Evolutionary conservation across 2,329 filamentous ascomycete species (phyloP).

Genomic region (Chaetomium strumarium): DNA sequence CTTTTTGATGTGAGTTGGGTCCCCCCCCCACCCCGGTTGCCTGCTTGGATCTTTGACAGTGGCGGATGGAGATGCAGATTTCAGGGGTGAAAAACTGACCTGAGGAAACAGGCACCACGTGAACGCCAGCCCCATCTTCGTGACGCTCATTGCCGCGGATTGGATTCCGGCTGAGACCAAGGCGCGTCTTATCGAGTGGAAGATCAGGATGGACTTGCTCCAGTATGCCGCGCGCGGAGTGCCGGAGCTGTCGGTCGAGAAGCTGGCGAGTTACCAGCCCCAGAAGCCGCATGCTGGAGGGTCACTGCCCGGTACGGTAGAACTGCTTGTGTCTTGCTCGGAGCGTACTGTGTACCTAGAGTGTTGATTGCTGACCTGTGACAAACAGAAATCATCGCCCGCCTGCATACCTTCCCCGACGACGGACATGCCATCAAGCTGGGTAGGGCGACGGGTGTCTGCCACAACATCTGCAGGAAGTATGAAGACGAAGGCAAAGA

Average conservation of each 20-base stretch:
- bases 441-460: conserved; percentile 62
- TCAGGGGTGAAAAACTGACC: background rate
- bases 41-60: background rate
- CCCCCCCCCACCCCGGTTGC: too few relatives aligned
- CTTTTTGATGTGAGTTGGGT: conserved; percentile 51
- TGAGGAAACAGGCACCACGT: conserved; percentile 62
- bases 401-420: conserved; percentile 50
- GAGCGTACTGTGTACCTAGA: too few relatives aligned
- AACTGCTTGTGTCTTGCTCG: too few relatives aligned
- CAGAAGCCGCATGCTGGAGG: conserved; percentile 32
- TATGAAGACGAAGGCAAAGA: conserved; percentile 39
- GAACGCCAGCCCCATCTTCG: conserved; percentile 67
- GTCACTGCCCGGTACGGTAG: conserved; percentile 37
- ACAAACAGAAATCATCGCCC: conserved; percentile 38
- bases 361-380: background rate
- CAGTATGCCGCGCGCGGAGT: conserved; percentile 66
- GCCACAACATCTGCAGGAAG: conserved; percentile 43
- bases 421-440: conserved; percentile 82
- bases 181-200: conserved; percentile 71
- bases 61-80: background rate
- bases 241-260: conserved; percentile 53
- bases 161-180: conserved; percentile 60
- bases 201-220: conserved; percentile 66
- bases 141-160: conserved; percentile 53
- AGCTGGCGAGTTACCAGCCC: conserved; percentile 56